phyloP scores from a whole-genome alignment of 2,329 filamentous ascomycete genomes.

The Fusarium xylarioides region DNA sequence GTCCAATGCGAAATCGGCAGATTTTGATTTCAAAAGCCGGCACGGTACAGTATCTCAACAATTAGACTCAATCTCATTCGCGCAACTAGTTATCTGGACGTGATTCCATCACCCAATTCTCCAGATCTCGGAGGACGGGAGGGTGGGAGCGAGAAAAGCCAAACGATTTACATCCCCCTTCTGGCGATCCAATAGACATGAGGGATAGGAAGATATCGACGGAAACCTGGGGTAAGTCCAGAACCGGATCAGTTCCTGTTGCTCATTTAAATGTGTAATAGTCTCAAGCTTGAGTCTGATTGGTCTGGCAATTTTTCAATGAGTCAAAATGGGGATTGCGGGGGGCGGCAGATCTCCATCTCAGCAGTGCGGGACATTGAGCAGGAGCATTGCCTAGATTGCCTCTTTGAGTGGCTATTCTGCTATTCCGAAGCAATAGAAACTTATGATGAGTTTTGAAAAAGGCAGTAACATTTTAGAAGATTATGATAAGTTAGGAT shows the following conservation, averaged over 20 bases:
- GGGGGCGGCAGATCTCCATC: constrained; percentile 41
- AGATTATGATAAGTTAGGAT: neutral
- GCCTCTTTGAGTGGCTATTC: neutral
- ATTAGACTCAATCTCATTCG: constrained; percentile 35
- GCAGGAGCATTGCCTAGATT: neutral
- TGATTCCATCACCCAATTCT: constrained; percentile 39
- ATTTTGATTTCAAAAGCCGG: constrained; percentile 34
- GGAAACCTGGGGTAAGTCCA: constrained; percentile 40
- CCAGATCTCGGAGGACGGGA: constrained; percentile 22
- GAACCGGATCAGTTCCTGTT: constrained; percentile 31
- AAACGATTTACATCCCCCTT: constrained; percentile 21
- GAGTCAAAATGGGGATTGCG: constrained; percentile 34
- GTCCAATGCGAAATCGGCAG: constrained; percentile 32
- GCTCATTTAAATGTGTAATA: constrained; percentile 40
- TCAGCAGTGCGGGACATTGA: constrained; percentile 11
- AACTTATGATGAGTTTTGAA: neutral
- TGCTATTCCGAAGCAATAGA: neutral
- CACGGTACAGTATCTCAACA: constrained; percentile 20
- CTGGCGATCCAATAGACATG: constrained; percentile 34
- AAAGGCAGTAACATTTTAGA: neutral
- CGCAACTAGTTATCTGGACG: constrained; percentile 28
- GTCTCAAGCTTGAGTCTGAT: constrained; percentile 11
- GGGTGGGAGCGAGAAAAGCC: constrained; percentile 13
- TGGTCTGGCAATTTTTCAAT: constrained; percentile 5
- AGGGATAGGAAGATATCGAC: constrained; percentile 40